These are phyloP conservation scores for Cylindrodendrum hubeiense DNA, from an alignment of 2,329 filamentous ascomycete species.

Conservation along the genomic window DNA sequence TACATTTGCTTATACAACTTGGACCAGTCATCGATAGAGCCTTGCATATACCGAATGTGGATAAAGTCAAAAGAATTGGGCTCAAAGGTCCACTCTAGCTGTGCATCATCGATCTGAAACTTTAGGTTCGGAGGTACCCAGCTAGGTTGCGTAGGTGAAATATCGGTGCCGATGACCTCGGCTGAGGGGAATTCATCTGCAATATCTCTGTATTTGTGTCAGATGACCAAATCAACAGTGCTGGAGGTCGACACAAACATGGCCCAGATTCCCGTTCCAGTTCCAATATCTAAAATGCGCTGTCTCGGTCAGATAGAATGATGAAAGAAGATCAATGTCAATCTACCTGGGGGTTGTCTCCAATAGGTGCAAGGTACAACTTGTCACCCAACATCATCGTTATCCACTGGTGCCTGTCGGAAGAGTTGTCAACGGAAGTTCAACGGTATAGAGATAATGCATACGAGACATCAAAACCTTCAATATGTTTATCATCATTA, in stretches of 20 bases:
- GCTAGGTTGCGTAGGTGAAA: constrained; percentile 3
- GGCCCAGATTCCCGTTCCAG: constrained; percentile 15
- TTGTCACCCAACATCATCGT: not conserved
- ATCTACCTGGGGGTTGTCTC: not conserved
- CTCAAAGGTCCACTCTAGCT: constrained; percentile 8
- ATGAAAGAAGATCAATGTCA: not conserved
- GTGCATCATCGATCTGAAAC: constrained; percentile 15
- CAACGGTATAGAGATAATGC: not conserved
- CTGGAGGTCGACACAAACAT: not conserved
- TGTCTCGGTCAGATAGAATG: not conserved
- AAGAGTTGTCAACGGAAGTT: not conserved
- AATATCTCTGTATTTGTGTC: constrained; percentile 1
- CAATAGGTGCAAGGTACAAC: not conserved
- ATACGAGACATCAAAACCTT: not conserved
- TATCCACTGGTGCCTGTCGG: not conserved
- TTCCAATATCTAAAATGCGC: constrained; percentile 14
- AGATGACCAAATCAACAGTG: not conserved
- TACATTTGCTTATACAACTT: constrained; percentile 4
- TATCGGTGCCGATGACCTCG: constrained; percentile 1
- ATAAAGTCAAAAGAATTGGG: constrained; percentile 10
- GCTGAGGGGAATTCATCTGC: constrained; percentile 3
- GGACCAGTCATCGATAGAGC: constrained; percentile 9
- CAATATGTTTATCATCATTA: constrained; percentile 9
- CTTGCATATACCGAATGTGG: constrained; percentile 1
- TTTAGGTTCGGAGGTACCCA: constrained; percentile 10